Base-by-base conservation (phyloP, 2,329 filamentous ascomycete species). In the Xenosphaeropsis pyriputrescens region DNA sequence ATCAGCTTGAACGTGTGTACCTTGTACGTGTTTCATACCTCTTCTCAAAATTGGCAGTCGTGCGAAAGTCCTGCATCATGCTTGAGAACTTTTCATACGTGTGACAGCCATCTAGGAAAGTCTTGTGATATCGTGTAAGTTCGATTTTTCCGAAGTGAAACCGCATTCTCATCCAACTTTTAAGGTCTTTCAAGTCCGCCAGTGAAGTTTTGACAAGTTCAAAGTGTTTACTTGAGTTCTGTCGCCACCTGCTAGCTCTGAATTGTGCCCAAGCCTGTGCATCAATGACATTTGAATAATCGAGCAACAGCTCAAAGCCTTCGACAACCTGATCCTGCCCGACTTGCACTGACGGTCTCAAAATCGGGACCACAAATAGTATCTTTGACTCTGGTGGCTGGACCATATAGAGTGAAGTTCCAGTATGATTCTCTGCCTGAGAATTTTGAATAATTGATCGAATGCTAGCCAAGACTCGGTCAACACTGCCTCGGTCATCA, bases 161-260 rank as follows among this genome's bases (percentile, higher is more conserved):
- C 15, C 54, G 45, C 50, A 57, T 52, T 26, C 45, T 43, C 50
- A 55, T 53, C 44, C 47, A 46, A 18, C 40, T 42, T 22, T 47
- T 50, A 3, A 51, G 18, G 12, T 43, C 41, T 19, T 45, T 45
- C 7, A 54, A 43, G 4, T 33, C 35, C 18, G 38, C 43, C 1
- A 53, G 29, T 33, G 42, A 40, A 29, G 43, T 43, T 2, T 34
- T 35, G 12, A 55, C 31, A n/a, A 47, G 45, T 2, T 43, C 29
- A 19, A 44, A 18, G 22, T 54, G 43, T 6, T 29, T 38, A n/a
- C 37, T 32, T 4, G 37, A 31, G 30, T 47, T 50, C 2, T 40
- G 22, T 9, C 40, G 18, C 4, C 39, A 19, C 7, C 45, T 37
- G 6, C 35, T 35, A 5, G 19, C 16, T 7, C 45, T 44, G 14